A percentile compares a stretch with the other conserved stretches of the same genome.
phyloP scores from a whole-genome alignment of 1,139 yeast species.

The Saccharomyces hybrid region DNA sequence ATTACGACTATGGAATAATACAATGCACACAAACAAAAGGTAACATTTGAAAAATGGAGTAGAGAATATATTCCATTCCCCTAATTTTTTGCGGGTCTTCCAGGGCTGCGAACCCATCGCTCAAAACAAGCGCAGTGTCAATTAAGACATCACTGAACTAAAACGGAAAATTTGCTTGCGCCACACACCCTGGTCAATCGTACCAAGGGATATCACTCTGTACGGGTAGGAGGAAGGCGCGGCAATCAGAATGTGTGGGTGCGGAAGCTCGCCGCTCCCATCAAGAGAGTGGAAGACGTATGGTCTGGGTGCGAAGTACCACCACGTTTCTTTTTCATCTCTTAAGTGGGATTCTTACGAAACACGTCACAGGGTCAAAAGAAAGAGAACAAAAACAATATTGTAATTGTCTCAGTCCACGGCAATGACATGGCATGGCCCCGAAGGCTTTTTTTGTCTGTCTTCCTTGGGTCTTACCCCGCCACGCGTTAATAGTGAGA shows the following conservation, averaged over 20 bases:
- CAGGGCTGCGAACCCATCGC: not conserved
- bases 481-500: not conserved
- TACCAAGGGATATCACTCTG: not conserved
- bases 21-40: not conserved
- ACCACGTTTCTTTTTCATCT: not conserved
- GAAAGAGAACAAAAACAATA: not conserved
- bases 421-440: not conserved
- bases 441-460: not conserved
- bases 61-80: not conserved
- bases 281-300: not conserved
- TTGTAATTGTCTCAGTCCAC: not conserved
- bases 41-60: not conserved
- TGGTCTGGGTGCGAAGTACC: not conserved
- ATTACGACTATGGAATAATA: not conserved
- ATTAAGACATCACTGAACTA: not conserved
- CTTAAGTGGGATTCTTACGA: not conserved
- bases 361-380: slow-evolving; percentile 1
- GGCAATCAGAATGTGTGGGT: not conserved
- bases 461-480: not conserved
- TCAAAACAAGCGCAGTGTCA: not conserved
- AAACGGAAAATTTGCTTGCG: not conserved
- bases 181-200: not conserved
- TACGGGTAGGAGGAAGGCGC: not conserved
- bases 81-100: not conserved
- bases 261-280: not conserved